Conservation (phyloP, 345 rosid genomes). For the Theobroma cacao region DNA sequence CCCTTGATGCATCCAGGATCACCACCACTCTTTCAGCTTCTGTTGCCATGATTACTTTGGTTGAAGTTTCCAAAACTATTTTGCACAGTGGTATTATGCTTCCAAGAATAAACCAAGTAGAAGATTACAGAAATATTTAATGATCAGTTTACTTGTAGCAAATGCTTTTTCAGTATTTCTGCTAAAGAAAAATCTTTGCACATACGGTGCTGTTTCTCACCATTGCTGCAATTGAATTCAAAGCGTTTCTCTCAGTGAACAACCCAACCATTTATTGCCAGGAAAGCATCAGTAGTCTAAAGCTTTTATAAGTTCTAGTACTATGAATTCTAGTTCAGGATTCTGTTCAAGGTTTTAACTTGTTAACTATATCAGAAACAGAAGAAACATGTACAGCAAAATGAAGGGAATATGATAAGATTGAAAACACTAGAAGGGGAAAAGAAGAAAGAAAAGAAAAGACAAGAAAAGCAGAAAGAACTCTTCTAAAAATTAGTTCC, state of each 20-base stretch:
- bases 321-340: not conserved
- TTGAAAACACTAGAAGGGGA: too few species aligned
- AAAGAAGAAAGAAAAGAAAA: too few species aligned
- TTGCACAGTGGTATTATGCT: not conserved
- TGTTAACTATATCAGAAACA: not conserved
- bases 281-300: too few species aligned
- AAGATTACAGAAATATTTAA: not conserved
- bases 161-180: not conserved
- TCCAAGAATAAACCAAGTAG: not conserved
- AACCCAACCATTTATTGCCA: too few species aligned
- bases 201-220: not conserved
- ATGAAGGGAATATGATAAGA: too few species aligned
- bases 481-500: not conserved
- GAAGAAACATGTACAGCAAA: not conserved
- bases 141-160: not conserved
- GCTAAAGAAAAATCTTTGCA: not conserved
- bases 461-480: not conserved
- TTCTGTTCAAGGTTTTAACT: not conserved
- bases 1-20: constrained; percentile 44
- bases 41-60: not conserved
- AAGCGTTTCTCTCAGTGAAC: too few species aligned
- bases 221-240: too few species aligned
- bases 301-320: too few species aligned
- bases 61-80: not conserved
- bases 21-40: constrained; percentile 35